These are phyloP conservation scores for Diaporthe citrichinensis DNA, from an alignment of 2,329 filamentous ascomycete genomes.

Conservation along the genomic window DNA sequence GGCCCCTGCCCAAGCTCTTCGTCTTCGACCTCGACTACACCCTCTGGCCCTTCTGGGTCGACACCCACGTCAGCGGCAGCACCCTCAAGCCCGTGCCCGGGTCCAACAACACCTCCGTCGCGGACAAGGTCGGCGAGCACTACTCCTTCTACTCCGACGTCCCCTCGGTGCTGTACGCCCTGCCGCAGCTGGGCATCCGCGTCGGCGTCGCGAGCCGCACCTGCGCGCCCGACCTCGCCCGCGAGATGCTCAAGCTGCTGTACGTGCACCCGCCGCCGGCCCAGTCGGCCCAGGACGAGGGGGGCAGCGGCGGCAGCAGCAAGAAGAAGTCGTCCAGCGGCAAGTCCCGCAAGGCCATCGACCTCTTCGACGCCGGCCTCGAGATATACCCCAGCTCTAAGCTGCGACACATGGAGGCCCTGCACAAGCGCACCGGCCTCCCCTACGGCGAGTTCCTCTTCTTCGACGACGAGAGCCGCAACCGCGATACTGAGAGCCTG, in stretches of 20 bases:
- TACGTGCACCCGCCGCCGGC: slow-evolving; percentile 63
- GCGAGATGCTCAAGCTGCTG: slow-evolving; percentile 84
- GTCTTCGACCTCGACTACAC: slow-evolving; percentile 99
- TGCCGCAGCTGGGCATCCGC: slow-evolving; percentile 61
- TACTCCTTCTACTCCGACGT: slow-evolving; percentile 81
- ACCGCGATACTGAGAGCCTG: slow-evolving; percentile 82
- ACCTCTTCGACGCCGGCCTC: slow-evolving; percentile 71
- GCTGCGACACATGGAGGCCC: slow-evolving; percentile 83
- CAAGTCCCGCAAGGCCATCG: slow-evolving; percentile 63
- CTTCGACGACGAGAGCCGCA: slow-evolving; percentile 93
- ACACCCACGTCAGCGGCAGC: slow-evolving; percentile 83
- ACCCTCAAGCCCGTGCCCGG: slow-evolving; percentile 71
- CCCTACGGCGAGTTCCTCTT: slow-evolving; percentile 90
- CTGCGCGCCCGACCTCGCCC: slow-evolving; percentile 81
- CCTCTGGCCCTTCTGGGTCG: slow-evolving; percentile 98
- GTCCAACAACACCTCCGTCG: slow-evolving; percentile 56
- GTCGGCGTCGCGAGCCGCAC: slow-evolving; percentile 88
- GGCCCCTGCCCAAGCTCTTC: slow-evolving; percentile 84
- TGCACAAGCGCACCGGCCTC: slow-evolving; percentile 80
- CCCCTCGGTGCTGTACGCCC: slow-evolving; percentile 75
- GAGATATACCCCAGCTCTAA: slow-evolving; percentile 85
- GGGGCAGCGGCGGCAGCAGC: slow-evolving; percentile 40
- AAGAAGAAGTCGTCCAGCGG: slow-evolving; percentile 43
- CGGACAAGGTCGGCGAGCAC: slow-evolving; percentile 73
- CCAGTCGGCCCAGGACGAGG: slow-evolving; percentile 42